These are phyloP conservation scores for Schizothecium vesticola DNA, from an alignment of 495 filamentous ascomycete species.

Conservation along the genomic window DNA sequence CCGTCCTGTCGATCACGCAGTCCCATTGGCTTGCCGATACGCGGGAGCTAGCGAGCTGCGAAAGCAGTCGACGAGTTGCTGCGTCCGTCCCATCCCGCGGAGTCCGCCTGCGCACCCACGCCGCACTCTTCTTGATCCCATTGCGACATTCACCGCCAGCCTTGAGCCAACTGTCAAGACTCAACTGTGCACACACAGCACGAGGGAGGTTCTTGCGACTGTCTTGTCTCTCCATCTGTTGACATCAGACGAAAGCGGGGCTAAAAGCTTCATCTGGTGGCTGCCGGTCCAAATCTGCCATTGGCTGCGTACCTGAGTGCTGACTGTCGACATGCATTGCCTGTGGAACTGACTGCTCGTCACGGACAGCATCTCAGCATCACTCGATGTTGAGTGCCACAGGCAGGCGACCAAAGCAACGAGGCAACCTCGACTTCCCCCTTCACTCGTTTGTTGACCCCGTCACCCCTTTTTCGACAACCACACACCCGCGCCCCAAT, in stretches of 20 bases:
- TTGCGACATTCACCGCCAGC: not conserved
- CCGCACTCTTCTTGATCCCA: not conserved
- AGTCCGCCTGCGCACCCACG: not conserved
- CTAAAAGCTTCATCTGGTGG: not conserved
- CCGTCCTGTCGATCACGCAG: not conserved
- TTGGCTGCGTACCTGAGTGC: not conserved
- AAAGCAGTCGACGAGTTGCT: not conserved
- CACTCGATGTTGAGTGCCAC: not conserved
- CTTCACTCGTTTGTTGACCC: not conserved
- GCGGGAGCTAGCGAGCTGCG: constrained; percentile 1
- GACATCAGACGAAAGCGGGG: not conserved
- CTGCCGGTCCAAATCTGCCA: not conserved
- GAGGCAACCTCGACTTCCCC: not conserved
- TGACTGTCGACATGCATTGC: not conserved
- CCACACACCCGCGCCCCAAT: not conserved
- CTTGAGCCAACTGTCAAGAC: not conserved
- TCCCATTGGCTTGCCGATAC: not conserved
- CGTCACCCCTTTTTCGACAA: not conserved
- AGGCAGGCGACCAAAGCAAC: not conserved
- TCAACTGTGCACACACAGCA: not conserved
- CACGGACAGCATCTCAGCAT: not conserved
- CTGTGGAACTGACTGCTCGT: not conserved
- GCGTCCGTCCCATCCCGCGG: not conserved
- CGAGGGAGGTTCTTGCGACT: not conserved
- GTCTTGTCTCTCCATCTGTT: not conserved